Base-by-base conservation (phyloP, 345 rosid genomes). In the Euphorbia tirucalli region DNA sequence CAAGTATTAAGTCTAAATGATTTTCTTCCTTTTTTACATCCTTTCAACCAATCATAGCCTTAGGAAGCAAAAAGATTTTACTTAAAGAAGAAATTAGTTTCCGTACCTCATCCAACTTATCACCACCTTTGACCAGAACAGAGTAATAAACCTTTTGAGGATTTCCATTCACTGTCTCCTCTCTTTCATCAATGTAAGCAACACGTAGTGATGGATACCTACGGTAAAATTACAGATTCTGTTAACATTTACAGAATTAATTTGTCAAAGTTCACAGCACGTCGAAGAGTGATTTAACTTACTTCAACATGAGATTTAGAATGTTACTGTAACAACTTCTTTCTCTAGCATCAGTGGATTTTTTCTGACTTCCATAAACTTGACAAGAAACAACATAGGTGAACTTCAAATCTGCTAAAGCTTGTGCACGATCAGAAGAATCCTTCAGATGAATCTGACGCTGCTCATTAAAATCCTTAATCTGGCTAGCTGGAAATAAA, bases 331-430 rank as follows among this genome's bases (percentile, higher is more conserved):
- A 92, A 80, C 89, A 80, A 76, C 89, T 85, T 28, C 96, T 78
- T 0, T 89, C 97, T 37, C 54, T 78, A 39, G 0, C 0, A 46
- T 93, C 92, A 70, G 74, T 58, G 7, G 97, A 85, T 80, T 86
- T 88, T 83, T 93, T 95, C 76, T 89, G 98, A 80, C 77, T 75
- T 31, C 99, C 99, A 83, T 89, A 89, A 49, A 92, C 30, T 76
- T 95, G 99, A 87, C 99, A 95, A 30, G 99, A 95, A 79, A 95
- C 99, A 65, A 95, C 97, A 76, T 92, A 95, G 44, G 97, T 92
- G 83, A 92, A 93, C 87, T 95, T 95, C 81, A 95, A 49, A 84
- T 90, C 87, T 19, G 90, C 96, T 68, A 90, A 83, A 78, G 99
- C 98, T 68, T 81, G 83, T 37, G 87, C 86, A 9, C 57, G 71